A percentile compares a stretch with the other conserved stretches of the same genome.
These are phyloP conservation scores for Cucurbita moschata DNA, from an alignment of 306 rosid genomes.

Conservation along the genomic window DNA sequence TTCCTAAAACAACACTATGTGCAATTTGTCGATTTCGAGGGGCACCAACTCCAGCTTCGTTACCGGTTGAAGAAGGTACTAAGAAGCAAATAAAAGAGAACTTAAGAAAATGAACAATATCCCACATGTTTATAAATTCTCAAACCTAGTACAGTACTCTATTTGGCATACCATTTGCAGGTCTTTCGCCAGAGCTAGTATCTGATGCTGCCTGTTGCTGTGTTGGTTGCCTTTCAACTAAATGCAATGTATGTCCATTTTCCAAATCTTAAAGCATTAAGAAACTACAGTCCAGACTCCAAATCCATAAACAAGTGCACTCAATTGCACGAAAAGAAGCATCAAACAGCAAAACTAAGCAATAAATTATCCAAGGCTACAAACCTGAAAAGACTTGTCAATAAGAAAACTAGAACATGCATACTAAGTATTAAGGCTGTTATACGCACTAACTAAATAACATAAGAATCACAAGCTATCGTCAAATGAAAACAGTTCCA, in stretches of 20 bases:
- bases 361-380: background rate
- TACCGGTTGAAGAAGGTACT: conserved; percentile 26
- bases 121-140: background rate
- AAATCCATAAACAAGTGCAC: background rate
- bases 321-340: background rate
- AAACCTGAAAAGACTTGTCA: background rate
- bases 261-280: conserved; percentile 63
- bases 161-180: conserved; percentile 17
- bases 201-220: conserved; percentile 46
- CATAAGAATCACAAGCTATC: background rate
- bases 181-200: conserved; percentile 37
- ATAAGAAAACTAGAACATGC: background rate
- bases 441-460: background rate
- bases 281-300: conserved; percentile 19
- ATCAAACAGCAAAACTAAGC: background rate
- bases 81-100: conserved; percentile 8
- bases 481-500: background rate
- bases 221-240: conserved; percentile 75
- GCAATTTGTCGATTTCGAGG: conserved; percentile 76
- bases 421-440: background rate
- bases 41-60: conserved; percentile 41
- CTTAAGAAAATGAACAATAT: background rate
- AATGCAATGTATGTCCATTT: conserved; percentile 91
- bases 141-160: background rate
- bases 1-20: conserved; percentile 94